Percentiles rank a stretch among this genome's conserved stretches.
Evolutionary conservation across 2,329 filamentous ascomycete species (phyloP).

Genomic region (Xylaria hypoxylon): DNA sequence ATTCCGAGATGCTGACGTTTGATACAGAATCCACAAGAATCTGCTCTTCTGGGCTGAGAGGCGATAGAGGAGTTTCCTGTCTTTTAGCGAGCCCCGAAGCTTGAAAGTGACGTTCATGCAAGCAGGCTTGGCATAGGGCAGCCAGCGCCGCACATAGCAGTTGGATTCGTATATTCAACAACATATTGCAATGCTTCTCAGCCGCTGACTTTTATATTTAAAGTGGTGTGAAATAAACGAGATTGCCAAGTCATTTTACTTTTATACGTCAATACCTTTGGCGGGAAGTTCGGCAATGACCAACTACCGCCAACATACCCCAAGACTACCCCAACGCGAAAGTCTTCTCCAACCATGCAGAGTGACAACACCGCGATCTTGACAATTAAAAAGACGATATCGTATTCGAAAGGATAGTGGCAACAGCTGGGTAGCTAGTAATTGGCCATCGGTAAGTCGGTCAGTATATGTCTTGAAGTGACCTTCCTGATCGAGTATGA

Average conservation of each 20-base stretch:
- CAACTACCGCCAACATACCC: slow-evolving; percentile 5
- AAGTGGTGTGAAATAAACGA: not conserved
- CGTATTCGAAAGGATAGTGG: slow-evolving; percentile 15
- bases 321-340: slow-evolving; percentile 1
- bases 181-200: slow-evolving; percentile 18
- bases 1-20: slow-evolving; percentile 48
- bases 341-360: slow-evolving; percentile 13
- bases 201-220: not conserved
- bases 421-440: not conserved
- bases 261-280: slow-evolving; percentile 18
- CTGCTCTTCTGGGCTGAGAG: slow-evolving; percentile 46
- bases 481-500: slow-evolving; percentile 37
- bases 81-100: slow-evolving; percentile 33
- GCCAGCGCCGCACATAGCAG: slow-evolving; percentile 31
- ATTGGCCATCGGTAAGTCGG: slow-evolving; percentile 10
- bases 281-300: not conserved
- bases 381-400: slow-evolving; percentile 12
- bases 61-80: slow-evolving; percentile 39
- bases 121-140: slow-evolving; percentile 40
- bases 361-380: slow-evolving; percentile 23
- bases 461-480: slow-evolving; percentile 7
- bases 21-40: slow-evolving; percentile 47
- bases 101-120: slow-evolving; percentile 40
- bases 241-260: not conserved
- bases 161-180: slow-evolving; percentile 19